Base-by-base conservation (phyloP, 768 basidiomycete species). In the Mycena belliarum region DNA sequence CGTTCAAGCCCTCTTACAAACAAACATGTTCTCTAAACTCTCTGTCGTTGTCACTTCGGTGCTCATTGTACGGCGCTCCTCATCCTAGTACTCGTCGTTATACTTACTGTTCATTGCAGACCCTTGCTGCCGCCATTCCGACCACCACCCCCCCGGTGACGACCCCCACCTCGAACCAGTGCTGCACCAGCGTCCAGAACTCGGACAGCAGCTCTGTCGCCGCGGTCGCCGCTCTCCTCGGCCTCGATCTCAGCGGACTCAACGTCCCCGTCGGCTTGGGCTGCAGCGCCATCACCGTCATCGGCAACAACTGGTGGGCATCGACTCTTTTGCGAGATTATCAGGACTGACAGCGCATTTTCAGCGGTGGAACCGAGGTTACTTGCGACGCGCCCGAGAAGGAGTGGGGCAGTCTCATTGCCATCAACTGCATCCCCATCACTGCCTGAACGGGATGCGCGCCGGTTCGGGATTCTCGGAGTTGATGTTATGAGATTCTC, bases 281-380 rank as follows among this genome's bases (percentile, higher is more conserved):
- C 56, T 62, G 61, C 56, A 50, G 47, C 5, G 52, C 61, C 47
- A 62, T 62, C 61, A 58, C 61, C n/a, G 57, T 57, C 51, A 20
- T 33, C 56, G 60, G 60, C 9, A 57, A 49, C 51, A 57, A 57
- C 55, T 61, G 60, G 52, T 61, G 18, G 24, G 10, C n/a, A n/a
- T n/a, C 6, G 11, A n/a, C 41, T 24, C n/a, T 3, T 11, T 12
- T n/a, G 25, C 16, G 15, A 35, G n/a, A n/a, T n/a, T n/a, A 24
- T 12, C n/a, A n/a, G n/a, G n/a, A 23, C 12, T 29, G 0, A 25
- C 23, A 4, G 3, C n/a, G 14, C 21, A 24, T 11, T n/a, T n/a
- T n/a, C 24, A 60, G 59, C 43, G 59, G 53, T 5, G 49, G 44
- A 2, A 51, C 49, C n/a, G 21, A 41, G 6, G 59, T 55, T 37